Evolutionary conservation across 2,329 filamentous ascomycete species (phyloP).

Genomic region (Tetracladium maxilliforme): DNA sequence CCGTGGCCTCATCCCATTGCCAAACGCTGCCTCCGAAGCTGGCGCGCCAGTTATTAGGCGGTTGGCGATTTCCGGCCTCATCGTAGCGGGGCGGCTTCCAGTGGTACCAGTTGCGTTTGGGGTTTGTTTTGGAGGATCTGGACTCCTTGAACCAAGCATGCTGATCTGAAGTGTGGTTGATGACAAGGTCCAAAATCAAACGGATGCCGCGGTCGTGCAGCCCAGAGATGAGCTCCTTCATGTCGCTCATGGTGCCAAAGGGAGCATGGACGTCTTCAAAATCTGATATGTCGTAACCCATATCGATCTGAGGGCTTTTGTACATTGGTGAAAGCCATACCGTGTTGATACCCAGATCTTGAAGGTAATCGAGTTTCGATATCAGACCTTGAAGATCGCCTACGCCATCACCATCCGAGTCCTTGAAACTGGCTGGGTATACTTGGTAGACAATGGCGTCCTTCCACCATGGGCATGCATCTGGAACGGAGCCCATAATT

Average conservation of each 20-base stretch:
- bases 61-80: conserved; percentile 42
- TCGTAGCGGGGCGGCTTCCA: conserved; percentile 37
- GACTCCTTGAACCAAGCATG: conserved; percentile 48
- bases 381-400: conserved; percentile 50
- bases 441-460: conserved; percentile 42
- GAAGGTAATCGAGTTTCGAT: conserved; percentile 45
- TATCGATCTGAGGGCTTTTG: conserved; percentile 48
- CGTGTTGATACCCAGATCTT: conserved; percentile 43
- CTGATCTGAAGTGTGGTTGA: conserved; percentile 64
- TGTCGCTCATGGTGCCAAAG: conserved; percentile 53
- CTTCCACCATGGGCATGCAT: too few relatives aligned
- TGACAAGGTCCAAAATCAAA: conserved; percentile 60
- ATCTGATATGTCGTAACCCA: conserved; percentile 57
- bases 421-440: conserved; percentile 42
- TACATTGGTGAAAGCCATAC: conserved; percentile 57
- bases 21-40: conserved; percentile 48
- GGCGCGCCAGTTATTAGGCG: conserved; percentile 61
- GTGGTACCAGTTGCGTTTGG: conserved; percentile 39
- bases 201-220: conserved; percentile 51
- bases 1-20: conserved; percentile 58
- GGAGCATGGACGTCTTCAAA: conserved; percentile 50
- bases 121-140: conserved; percentile 25
- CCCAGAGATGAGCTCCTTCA: conserved; percentile 44
- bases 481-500: too few relatives aligned
- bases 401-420: conserved; percentile 41